phyloP scores from a whole-genome alignment of 768 basidiomycete genomes.

The Tricholoma matsutake region DNA sequence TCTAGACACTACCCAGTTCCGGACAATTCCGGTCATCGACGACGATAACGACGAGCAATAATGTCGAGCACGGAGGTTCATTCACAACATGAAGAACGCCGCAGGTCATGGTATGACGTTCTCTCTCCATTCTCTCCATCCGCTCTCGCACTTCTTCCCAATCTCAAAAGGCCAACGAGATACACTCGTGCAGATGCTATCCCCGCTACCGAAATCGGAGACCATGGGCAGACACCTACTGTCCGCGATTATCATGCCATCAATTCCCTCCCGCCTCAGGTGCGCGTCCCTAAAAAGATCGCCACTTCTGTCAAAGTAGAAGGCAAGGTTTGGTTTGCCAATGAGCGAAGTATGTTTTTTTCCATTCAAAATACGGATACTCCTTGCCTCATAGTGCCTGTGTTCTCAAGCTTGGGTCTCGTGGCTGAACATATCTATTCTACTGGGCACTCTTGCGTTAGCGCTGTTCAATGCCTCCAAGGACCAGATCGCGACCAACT shows the following conservation, averaged over 20 bases:
- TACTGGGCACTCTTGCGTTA: constrained; percentile 81
- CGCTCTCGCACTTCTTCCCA: constrained; percentile 51
- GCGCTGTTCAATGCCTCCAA: constrained; percentile 87
- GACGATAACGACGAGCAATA: neutral
- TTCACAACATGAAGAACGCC: constrained; percentile 20
- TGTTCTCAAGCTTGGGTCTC: constrained; percentile 75
- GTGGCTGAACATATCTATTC: constrained; percentile 83
- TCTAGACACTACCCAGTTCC: neutral
- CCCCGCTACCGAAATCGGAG: constrained; percentile 53
- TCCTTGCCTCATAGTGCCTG: neutral
- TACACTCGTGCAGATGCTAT: constrained; percentile 75
- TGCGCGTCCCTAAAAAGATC: constrained; percentile 80
- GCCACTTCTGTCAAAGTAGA: constrained; percentile 83
- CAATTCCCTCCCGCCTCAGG: constrained; percentile 56
- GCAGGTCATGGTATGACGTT: constrained; percentile 60
- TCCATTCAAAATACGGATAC: neutral
- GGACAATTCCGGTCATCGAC: neutral
- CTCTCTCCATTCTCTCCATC: constrained; percentile 68
- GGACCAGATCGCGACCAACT: constrained; percentile 65
- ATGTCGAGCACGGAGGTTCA: neutral
- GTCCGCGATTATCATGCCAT: constrained; percentile 77
- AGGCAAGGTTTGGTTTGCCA: constrained; percentile 97
- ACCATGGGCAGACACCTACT: constrained; percentile 52
- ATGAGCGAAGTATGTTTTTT: constrained; percentile 75
- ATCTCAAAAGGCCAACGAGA: constrained; percentile 38